Conservation (phyloP, 108 stramenopile genomes). For the Fistulifera solaris region DNA sequence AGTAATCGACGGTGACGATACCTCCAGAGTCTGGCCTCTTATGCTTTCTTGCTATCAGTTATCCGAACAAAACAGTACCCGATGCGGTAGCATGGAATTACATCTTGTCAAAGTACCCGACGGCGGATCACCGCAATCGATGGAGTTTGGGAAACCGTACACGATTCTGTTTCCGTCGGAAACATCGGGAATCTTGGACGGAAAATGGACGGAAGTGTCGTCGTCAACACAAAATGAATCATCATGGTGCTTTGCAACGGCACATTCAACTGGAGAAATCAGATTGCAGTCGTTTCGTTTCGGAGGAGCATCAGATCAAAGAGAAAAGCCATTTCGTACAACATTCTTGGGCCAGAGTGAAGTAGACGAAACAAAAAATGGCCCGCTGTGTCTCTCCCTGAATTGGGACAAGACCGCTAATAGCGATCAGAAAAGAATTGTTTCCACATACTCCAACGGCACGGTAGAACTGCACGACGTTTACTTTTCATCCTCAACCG, state of each 20-base stretch:
- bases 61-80: slow-evolving; percentile 21
- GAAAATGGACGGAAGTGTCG: slow-evolving; percentile 47
- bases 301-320: slow-evolving; percentile 16
- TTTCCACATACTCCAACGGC: slow-evolving; percentile 67
- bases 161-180: slow-evolving; percentile 17
- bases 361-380: background rate
- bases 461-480: slow-evolving; percentile 7
- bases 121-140: background rate
- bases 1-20: background rate
- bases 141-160: slow-evolving; percentile 32
- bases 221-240: background rate
- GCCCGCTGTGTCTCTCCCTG: slow-evolving; percentile 8
- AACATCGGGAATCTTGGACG: slow-evolving; percentile 58
- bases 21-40: slow-evolving; percentile 23
- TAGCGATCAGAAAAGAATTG: slow-evolving; percentile 21
- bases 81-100: slow-evolving; percentile 27
- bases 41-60: slow-evolving; percentile 74
- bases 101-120: slow-evolving; percentile 17
- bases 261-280: slow-evolving; percentile 41
- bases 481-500: background rate
- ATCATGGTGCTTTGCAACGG: slow-evolving; percentile 29
- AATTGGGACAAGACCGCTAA: slow-evolving; percentile 9
- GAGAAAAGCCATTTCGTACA: slow-evolving; percentile 7
- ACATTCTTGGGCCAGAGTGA: slow-evolving; percentile 1
- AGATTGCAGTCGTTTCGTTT: slow-evolving; percentile 17